Conservation (phyloP, 306 rosid genomes). For the Trifolium subterraneum region DNA sequence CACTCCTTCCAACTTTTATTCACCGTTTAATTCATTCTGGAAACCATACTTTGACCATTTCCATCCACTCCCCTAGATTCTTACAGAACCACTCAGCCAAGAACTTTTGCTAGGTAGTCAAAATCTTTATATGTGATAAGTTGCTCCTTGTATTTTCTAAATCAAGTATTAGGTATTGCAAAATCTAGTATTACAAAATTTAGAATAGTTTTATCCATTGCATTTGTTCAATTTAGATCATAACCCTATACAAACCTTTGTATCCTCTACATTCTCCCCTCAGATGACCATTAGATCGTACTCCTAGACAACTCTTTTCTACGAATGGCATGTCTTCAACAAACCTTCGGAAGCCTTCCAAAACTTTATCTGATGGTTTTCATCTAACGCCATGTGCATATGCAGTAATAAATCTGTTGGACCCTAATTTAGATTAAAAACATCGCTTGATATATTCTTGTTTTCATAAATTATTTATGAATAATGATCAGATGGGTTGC, state of each 20-base stretch:
- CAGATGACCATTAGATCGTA: background rate
- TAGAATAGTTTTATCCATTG: background rate
- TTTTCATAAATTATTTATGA: background rate
- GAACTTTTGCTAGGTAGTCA: background rate
- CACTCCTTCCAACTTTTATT: background rate
- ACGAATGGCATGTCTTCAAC: slow-evolving; percentile 6
- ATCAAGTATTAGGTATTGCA: background rate
- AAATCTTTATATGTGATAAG: background rate
- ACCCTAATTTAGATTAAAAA: slow-evolving; percentile 21
- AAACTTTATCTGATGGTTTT: background rate
- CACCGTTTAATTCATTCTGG: background rate
- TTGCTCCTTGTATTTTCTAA: background rate
- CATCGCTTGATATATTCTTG: background rate
- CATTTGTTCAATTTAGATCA: slow-evolving; percentile 1
- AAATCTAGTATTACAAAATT: background rate
- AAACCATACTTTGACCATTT: background rate
- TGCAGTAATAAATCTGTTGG: background rate
- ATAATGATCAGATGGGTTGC: slow-evolving; percentile 11
- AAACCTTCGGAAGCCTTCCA: background rate
- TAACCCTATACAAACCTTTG: background rate
- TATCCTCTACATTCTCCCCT: background rate
- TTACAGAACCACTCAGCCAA: background rate
- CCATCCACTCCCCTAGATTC: background rate
- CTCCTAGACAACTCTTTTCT: background rate
- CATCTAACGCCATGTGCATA: background rate